Base-by-base conservation (phyloP, 257 asterid genomes). In the Solanum megistacrolobum region DNA sequence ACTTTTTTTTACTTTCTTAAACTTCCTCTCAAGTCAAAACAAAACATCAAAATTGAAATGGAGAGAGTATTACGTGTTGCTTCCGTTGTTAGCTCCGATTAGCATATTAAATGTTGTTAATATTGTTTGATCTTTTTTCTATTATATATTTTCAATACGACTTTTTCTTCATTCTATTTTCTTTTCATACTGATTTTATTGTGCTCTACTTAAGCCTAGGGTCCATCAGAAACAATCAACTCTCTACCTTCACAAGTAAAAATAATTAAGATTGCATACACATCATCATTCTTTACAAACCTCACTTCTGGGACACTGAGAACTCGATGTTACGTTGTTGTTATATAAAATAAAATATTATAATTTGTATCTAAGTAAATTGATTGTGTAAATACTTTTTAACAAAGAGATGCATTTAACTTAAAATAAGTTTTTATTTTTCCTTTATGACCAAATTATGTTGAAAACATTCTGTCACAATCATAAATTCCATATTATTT, bases 381-480 rank as follows among this genome's bases (percentile, higher is more conserved):
- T 38, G 34, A 76, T 76, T 76, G 58, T 13, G 20, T 38, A 76
- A 27, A 27, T 79, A 14, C 25, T 39, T n/a, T 78, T 35, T 7
- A 41, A 29, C 7, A 1, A 39, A 39, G 14, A 0, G 4, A 27
- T n/a, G 13, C 38, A 43, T 27, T 27, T 2, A 14, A 16, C n/a
- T 12, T 43, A 14, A 23, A 38, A 41, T 13, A 78, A 13, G 36
- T 7, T 25, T 39, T 13, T 78, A 25, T 14, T 12, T 79, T 46
- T 10, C 43, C 41, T 82, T 48, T 9, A 31, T 82, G 69, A 48
- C 31, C 7, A 82, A 82, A 48, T 32, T 72, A 72, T 27, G 39
- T 16, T 46, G 38, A 41, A 46, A 46, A 81, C 39, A 65, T 85
- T 62, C 87, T 66, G 66, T 85, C 87, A 85, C n/a, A 85, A 31